These are phyloP conservation scores for Tilletia caries DNA, from an alignment of 1,284 basidiomycete genomes.

Conservation along the genomic window DNA sequence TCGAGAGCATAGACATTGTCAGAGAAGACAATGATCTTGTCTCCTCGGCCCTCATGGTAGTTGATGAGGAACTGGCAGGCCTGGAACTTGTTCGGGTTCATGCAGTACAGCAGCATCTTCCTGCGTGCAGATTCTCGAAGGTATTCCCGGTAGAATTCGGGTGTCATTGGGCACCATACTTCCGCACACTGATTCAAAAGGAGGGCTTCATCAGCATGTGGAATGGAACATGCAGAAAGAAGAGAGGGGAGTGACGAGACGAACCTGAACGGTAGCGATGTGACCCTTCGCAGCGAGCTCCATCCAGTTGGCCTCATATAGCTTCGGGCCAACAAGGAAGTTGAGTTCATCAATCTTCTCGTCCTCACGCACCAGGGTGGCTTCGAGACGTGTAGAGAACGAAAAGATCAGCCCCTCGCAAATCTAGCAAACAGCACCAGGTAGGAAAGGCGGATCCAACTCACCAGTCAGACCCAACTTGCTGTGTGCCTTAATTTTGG, in stretches of 20 bases:
- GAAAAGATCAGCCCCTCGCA: neutral
- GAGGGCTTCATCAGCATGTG: no score
- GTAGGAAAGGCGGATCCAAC: neutral
- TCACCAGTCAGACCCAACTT: conserved; percentile 48
- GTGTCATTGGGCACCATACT: conserved; percentile 99
- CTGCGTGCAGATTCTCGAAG: conserved; percentile 86
- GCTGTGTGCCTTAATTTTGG: conserved; percentile 53
- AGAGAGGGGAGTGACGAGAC: neutral
- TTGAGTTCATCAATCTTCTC: conserved; percentile 98
- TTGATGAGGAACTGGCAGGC: conserved; percentile 98
- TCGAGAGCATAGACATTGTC: conserved; percentile 97
- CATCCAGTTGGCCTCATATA: conserved; percentile 99
- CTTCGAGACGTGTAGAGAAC: neutral
- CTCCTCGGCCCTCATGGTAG: conserved; percentile 93
- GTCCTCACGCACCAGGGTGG: conserved; percentile 96
- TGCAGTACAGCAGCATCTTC: conserved; percentile 94
- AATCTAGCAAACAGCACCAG: neutral
- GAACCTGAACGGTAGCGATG: conserved; percentile 89
- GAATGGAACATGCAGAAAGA: neutral
- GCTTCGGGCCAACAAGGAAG: conserved; percentile 97
- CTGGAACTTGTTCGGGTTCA: conserved; percentile 99
- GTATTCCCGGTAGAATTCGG: conserved; percentile 99
- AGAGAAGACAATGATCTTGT: conserved; percentile 99
- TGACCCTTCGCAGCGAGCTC: conserved; percentile 98
- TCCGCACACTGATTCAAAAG: conserved; percentile 75